phyloP scores from a whole-genome alignment of 75 land plant species.

The Sequoia sempervirens region DNA sequence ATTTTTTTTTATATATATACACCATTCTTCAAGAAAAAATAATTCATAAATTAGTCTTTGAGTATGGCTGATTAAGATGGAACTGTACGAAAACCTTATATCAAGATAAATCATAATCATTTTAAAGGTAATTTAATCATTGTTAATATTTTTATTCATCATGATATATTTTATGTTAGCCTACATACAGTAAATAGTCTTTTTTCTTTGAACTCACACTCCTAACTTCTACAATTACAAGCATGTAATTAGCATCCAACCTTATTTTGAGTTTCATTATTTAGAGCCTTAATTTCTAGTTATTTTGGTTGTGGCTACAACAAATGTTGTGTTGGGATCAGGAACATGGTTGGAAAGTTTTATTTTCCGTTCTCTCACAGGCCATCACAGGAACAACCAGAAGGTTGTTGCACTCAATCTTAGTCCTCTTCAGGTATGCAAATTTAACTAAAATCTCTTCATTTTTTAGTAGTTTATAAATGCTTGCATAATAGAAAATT shows the following conservation, averaged over 20 bases:
- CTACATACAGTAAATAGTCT: background rate
- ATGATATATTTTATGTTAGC: background rate
- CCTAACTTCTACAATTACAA: background rate
- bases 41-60: background rate
- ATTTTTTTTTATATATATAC: too few relatives aligned
- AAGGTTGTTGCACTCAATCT: conserved; percentile 22
- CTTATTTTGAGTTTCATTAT: conserved; percentile 3
- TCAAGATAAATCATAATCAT: background rate
- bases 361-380: conserved; percentile 23
- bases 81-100: too few relatives aligned
- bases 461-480: background rate
- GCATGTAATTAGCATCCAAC: background rate
- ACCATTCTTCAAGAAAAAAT: background rate
- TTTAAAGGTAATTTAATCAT: background rate
- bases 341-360: conserved; percentile 58
- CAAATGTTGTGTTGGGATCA: conserved; percentile 60
- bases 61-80: background rate
- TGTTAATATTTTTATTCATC: background rate
- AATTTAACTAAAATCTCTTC: background rate
- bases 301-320: conserved; percentile 36
- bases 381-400: conserved; percentile 25
- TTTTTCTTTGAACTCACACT: background rate
- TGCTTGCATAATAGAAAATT: background rate
- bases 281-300: background rate
- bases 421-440: conserved; percentile 64